A percentile compares a stretch with the other conserved stretches of the same genome.
Evolutionary conservation across 805 yeast species (phyloP).

Genomic region (Wickerhamiella nectarea): DNA sequence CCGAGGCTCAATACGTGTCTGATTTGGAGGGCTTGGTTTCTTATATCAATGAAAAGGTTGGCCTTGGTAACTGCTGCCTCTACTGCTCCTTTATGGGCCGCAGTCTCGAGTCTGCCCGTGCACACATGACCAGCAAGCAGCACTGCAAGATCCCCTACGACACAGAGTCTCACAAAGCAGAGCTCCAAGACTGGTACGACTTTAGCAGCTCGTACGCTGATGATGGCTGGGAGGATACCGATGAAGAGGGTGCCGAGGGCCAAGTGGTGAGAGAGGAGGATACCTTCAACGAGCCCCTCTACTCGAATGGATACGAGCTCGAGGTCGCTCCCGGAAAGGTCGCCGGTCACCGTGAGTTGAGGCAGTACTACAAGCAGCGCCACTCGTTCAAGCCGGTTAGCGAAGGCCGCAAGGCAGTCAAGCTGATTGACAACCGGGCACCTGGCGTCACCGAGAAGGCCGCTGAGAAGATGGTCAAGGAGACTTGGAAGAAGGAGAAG

Average conservation of each 20-base stretch:
- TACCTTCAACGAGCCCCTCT: slow-evolving; percentile 26
- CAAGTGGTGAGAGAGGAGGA: slow-evolving; percentile 19
- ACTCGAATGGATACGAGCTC: slow-evolving; percentile 52
- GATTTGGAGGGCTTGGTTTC: slow-evolving; percentile 61
- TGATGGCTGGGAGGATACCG: slow-evolving; percentile 29
- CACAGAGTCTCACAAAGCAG: slow-evolving; percentile 57
- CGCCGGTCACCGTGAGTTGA: slow-evolving; percentile 69
- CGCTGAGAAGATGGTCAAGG: slow-evolving; percentile 33
- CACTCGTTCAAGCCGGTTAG: slow-evolving; percentile 36
- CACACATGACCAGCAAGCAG: slow-evolving; percentile 72
- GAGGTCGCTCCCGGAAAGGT: slow-evolving; percentile 64
- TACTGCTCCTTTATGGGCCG: slow-evolving; percentile 77
- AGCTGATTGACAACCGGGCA: slow-evolving; percentile 60
- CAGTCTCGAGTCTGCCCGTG: slow-evolving; percentile 71
- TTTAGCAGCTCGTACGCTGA: slow-evolving; percentile 48
- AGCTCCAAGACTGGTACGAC: slow-evolving; percentile 72
- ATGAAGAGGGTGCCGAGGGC: slow-evolving; percentile 21
- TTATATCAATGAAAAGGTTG: slow-evolving; percentile 67
- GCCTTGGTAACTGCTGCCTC: slow-evolving; percentile 72
- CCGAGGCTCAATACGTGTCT: slow-evolving; percentile 57
- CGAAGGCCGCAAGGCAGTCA: slow-evolving; percentile 46
- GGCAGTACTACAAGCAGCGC: slow-evolving; percentile 59
- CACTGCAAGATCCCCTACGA: slow-evolving; percentile 89
- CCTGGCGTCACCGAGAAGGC: slow-evolving; percentile 22
- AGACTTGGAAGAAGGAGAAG: slow-evolving; percentile 48